A percentile compares a stretch with the other conserved stretches of the same genome.
Conservation (phyloP, 352 stramenopile genomes). For the Blastocystis sp. region DNA sequence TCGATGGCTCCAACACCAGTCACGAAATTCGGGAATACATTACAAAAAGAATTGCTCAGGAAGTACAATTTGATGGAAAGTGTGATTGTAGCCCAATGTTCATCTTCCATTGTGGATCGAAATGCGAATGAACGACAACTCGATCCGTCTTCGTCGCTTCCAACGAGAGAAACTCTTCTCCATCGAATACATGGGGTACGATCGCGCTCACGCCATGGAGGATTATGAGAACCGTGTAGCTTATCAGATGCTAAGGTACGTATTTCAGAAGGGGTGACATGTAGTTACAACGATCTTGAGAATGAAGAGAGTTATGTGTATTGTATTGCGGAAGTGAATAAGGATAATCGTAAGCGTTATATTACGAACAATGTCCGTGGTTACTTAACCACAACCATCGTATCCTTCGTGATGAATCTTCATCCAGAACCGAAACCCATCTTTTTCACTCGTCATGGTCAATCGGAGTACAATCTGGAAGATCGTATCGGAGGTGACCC, state of each 20-base stretch:
- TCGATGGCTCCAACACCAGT: constrained; percentile 46
- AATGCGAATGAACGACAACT: constrained; percentile 57
- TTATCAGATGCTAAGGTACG: constrained; percentile 70
- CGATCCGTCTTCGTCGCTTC: constrained; percentile 63
- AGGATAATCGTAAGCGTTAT: constrained; percentile 66
- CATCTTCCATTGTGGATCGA: constrained; percentile 61
- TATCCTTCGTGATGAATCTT: constrained; percentile 73
- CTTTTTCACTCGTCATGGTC: constrained; percentile 88
- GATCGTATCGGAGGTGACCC: constrained; percentile 90
- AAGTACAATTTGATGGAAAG: background rate
- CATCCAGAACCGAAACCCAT: constrained; percentile 85
- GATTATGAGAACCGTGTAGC: constrained; percentile 70
- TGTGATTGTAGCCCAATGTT: constrained; percentile 40
- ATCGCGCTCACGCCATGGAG: constrained; percentile 68
- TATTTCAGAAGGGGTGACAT: constrained; percentile 62
- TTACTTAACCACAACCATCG: constrained; percentile 70
- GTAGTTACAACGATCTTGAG: constrained; percentile 66
- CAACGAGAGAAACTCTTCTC: constrained; percentile 71
- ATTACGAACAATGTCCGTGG: constrained; percentile 73
- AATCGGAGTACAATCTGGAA: constrained; percentile 92
- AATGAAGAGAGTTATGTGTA: constrained; percentile 60
- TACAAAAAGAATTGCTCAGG: constrained; percentile 5
- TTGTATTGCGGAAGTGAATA: constrained; percentile 66
- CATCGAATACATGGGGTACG: constrained; percentile 71
- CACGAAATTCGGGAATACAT: constrained; percentile 29